phyloP scores from a whole-genome alignment of 441 rosid species.

The Brassica hybrid region DNA sequence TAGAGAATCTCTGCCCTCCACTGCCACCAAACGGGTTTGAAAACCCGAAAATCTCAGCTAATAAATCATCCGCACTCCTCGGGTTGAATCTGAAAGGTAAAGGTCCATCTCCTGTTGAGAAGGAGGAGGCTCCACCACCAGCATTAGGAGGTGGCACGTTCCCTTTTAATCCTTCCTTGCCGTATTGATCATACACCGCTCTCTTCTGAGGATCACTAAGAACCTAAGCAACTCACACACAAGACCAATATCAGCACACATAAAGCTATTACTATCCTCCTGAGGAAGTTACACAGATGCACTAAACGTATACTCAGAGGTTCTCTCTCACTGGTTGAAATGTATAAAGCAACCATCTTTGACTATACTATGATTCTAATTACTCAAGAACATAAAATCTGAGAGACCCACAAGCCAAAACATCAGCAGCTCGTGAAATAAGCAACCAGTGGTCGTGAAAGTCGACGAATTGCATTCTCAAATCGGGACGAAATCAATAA shows the following conservation, averaged over 20 bases:
- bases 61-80: constrained; percentile 69
- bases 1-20: constrained; percentile 62
- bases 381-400: constrained; percentile 12
- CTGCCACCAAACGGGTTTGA: constrained; percentile 64
- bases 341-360: constrained; percentile 27
- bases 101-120: constrained; percentile 61
- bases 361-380: not conserved
- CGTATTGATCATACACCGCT: constrained; percentile 80
- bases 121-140: constrained; percentile 56
- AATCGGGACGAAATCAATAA: not conserved
- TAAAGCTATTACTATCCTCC: not conserved
- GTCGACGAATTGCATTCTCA: constrained; percentile 1
- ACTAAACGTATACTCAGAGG: not conserved
- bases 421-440: constrained; percentile 19
- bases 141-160: constrained; percentile 70
- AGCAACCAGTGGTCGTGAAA: not conserved
- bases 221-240: constrained; percentile 52
- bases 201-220: constrained; percentile 83
- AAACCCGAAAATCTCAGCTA: constrained; percentile 70
- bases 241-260: constrained; percentile 22
- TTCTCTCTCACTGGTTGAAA: not conserved
- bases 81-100: constrained; percentile 63
- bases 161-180: constrained; percentile 87
- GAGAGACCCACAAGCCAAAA: constrained; percentile 1
- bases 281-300: not conserved